A percentile compares a stretch with the other conserved stretches of the same genome.
These are phyloP conservation scores for Syzygium syzygioides DNA, from an alignment of 441 rosid genomes.

Conservation along the genomic window DNA sequence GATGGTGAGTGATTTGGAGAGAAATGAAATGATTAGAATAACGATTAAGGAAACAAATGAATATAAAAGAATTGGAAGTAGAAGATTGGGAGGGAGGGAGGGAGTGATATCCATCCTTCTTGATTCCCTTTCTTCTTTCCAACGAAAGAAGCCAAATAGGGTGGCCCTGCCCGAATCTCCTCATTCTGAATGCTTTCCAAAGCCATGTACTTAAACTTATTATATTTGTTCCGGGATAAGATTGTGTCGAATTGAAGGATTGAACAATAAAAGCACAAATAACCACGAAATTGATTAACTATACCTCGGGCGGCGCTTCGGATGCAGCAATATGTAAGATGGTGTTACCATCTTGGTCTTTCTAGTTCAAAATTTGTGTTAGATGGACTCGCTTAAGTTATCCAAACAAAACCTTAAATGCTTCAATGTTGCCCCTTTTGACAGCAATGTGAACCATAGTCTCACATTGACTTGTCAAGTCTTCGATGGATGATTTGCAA, in stretches of 20 bases:
- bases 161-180: not conserved
- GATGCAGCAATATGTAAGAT: too few species aligned
- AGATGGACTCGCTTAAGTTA: not conserved
- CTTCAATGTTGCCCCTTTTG: rapidly evolving
- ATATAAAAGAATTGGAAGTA: too few species aligned
- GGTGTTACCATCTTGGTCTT: not conserved
- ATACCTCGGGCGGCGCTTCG: rapidly evolving
- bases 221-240: too few species aligned
- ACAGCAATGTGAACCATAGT: not conserved
- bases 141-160: not conserved
- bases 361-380: rapidly evolving
- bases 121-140: not conserved
- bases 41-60: too few species aligned
- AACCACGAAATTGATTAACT: rapidly evolving
- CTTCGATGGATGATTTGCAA: rapidly evolving
- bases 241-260: too few species aligned
- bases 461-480: not conserved
- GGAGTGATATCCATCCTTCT: not conserved
- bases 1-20: too few species aligned
- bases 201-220: too few species aligned
- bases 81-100: too few species aligned
- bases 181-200: not conserved
- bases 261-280: rapidly evolving
- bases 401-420: not conserved
- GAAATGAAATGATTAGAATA: too few species aligned